Conservation (phyloP, 306 rosid species). For the Begonia loranthoides region DNA sequence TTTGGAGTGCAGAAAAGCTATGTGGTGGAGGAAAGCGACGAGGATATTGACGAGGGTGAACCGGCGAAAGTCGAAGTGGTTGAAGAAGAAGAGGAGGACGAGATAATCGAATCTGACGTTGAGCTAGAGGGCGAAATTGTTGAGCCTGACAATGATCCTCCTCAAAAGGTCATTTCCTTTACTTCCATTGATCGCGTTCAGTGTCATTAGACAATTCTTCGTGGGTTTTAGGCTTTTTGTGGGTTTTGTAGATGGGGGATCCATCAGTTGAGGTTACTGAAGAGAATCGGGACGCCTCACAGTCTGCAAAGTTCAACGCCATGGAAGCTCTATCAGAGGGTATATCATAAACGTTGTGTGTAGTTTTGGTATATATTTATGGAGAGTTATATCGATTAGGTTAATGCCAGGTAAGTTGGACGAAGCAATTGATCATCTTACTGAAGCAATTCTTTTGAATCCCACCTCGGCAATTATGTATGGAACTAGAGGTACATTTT, state of each 20-base stretch:
- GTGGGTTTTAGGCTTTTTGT: background rate
- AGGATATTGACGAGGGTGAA: conserved; percentile 35
- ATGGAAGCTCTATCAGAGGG: conserved; percentile 78
- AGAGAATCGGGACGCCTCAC: conserved; percentile 69
- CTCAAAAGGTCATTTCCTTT: conserved; percentile 49
- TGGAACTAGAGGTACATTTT: conserved; percentile 54
- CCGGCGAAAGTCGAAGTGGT: conserved; percentile 22
- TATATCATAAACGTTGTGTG: conserved; percentile 7
- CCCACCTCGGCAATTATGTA: conserved; percentile 89
- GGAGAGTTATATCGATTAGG: background rate
- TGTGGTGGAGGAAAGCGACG: conserved; percentile 60
- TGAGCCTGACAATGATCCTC: conserved; percentile 71
- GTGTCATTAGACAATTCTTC: background rate
- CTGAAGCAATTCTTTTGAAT: conserved; percentile 67
- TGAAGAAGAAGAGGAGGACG: conserved; percentile 60
- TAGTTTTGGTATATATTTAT: background rate
- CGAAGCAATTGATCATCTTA: conserved; percentile 58
- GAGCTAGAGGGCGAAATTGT: conserved; percentile 77
- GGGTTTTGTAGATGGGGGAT: conserved; percentile 67
- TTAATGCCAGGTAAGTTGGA: conserved; percentile 49
- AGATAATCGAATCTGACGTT: conserved; percentile 67
- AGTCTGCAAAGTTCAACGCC: conserved; percentile 51
- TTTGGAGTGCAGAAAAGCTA: conserved; percentile 13
- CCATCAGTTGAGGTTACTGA: conserved; percentile 56
- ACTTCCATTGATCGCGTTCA: background rate